Evolutionary conservation across 352 stramenopile genomes (phyloP).

Genomic region (Globisporangium camurandrum): DNA sequence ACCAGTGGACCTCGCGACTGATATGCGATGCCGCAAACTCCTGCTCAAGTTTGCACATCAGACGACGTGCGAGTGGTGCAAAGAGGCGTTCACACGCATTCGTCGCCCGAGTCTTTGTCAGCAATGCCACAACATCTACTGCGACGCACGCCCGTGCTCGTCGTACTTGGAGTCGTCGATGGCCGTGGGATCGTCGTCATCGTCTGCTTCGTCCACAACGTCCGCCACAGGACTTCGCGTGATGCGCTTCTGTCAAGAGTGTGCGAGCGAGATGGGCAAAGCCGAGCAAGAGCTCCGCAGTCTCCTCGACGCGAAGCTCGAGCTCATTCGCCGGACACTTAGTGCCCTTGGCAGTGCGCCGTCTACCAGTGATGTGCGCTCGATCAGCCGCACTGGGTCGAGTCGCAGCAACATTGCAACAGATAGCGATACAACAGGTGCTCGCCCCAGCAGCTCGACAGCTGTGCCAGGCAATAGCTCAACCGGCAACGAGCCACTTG

Average conservation of each 20-base stretch:
- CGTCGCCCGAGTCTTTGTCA: constrained; percentile 66
- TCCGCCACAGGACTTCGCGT: constrained; percentile 3
- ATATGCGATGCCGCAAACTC: constrained; percentile 47
- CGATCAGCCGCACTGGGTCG: constrained; percentile 4
- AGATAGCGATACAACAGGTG: too few relatives aligned
- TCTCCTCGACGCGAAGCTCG: constrained; percentile 53
- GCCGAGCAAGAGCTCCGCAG: constrained; percentile 56
- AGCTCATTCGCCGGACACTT: constrained; percentile 44
- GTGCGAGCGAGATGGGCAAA: constrained; percentile 60
- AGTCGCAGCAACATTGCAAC: not conserved
- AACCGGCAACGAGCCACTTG: not conserved
- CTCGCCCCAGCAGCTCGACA: not conserved
- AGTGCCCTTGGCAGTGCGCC: constrained; percentile 22
- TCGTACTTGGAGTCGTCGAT: constrained; percentile 27
- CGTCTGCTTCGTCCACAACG: not conserved
- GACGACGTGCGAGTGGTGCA: constrained; percentile 64
- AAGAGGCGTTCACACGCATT: constrained; percentile 61
- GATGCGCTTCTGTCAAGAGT: constrained; percentile 70
- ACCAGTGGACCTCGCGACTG: constrained; percentile 61
- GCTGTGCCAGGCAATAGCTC: too few relatives aligned
- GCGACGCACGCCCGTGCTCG: constrained; percentile 69
- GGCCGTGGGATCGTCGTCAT: not conserved
- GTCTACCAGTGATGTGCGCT: too few relatives aligned
- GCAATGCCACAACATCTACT: constrained; percentile 76
- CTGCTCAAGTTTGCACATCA: constrained; percentile 55